Evolutionary conservation across 495 filamentous ascomycete genomes (phyloP).

Genomic region (Chaetomium tenue): DNA sequence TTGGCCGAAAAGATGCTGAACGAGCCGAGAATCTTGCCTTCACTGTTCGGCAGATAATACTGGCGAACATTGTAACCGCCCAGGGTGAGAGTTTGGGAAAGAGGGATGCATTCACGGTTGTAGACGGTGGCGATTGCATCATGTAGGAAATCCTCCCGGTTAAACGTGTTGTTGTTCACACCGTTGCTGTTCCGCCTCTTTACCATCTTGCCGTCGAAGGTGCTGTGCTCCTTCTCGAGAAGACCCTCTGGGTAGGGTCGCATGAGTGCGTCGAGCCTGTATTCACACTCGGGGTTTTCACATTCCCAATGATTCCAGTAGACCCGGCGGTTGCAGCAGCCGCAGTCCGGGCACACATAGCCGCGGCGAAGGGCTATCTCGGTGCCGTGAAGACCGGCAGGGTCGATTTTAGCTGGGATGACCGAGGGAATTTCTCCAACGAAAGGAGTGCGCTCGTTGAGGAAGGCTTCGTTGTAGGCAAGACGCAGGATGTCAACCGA

Average conservation of each 20-base stretch:
- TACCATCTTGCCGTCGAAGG: conserved; percentile 12
- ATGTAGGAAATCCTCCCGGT: not conserved
- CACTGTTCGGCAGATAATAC: conserved; percentile 39
- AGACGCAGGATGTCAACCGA: conserved; percentile 39
- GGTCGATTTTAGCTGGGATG: conserved; percentile 34
- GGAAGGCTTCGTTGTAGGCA: conserved; percentile 57
- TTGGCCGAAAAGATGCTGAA: conserved; percentile 64
- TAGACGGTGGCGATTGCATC: conserved; percentile 17
- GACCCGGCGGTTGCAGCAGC: conserved; percentile 59
- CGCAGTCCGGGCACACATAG: conserved; percentile 71
- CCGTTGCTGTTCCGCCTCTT: conserved; percentile 7
- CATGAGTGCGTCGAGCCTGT: conserved; percentile 39
- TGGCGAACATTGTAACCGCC: conserved; percentile 32
- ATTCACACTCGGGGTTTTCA: conserved; percentile 51
- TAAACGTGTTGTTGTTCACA: not conserved
- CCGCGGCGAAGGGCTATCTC: conserved; percentile 48
- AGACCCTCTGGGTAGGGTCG: conserved; percentile 34
- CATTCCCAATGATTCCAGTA: conserved; percentile 69
- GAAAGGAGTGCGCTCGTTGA: conserved; percentile 45
- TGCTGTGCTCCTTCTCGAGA: conserved; percentile 20
- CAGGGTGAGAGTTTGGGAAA: conserved; percentile 19
- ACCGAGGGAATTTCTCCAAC: conserved; percentile 29
- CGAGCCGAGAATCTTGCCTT: conserved; percentile 46
- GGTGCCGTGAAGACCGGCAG: conserved; percentile 31
- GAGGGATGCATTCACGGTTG: conserved; percentile 9